Evolutionary conservation across 2,329 filamentous ascomycete genomes (phyloP).

Genomic region (Ceratocystis albifundus): DNA sequence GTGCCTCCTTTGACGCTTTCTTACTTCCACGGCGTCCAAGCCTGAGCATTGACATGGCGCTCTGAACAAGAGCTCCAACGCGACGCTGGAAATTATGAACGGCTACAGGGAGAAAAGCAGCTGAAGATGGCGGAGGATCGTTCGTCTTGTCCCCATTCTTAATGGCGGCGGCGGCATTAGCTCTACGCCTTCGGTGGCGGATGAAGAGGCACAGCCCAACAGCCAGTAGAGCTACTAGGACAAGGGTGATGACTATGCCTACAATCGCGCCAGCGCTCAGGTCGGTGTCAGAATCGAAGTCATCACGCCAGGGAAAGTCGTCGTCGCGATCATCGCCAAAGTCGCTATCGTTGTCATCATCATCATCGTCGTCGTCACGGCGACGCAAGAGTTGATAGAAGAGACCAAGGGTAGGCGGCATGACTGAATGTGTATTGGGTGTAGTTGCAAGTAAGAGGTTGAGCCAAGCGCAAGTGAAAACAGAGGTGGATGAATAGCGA

Average conservation of each 20-base stretch:
- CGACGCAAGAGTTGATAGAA: constrained; percentile 1
- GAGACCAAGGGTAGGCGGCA: constrained; percentile 1
- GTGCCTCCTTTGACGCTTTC: background rate
- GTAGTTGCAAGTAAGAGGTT: background rate
- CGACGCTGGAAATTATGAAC: background rate
- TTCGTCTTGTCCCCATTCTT: background rate
- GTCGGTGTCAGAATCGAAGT: background rate
- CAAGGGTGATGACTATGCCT: constrained; percentile 10
- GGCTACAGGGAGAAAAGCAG: background rate
- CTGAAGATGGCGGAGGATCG: background rate
- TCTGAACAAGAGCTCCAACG: background rate
- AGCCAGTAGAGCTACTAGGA: constrained; percentile 12
- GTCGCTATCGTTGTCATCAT: constrained; percentile 6
- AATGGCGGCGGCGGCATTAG: background rate
- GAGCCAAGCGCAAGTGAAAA: background rate
- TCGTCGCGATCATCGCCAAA: background rate
- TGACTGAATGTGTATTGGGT: background rate
- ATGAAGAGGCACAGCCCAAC: background rate
- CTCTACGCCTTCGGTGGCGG: constrained; percentile 1
- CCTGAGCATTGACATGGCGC: background rate
- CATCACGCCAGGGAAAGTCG: background rate
- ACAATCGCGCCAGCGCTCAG: background rate
- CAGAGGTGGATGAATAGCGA: background rate
- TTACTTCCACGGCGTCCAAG: background rate
- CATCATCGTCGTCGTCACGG: constrained; percentile 10